Evolutionary conservation across 2,329 filamentous ascomycete genomes (phyloP).

Genomic region (Colletotrichum costaricense): DNA sequence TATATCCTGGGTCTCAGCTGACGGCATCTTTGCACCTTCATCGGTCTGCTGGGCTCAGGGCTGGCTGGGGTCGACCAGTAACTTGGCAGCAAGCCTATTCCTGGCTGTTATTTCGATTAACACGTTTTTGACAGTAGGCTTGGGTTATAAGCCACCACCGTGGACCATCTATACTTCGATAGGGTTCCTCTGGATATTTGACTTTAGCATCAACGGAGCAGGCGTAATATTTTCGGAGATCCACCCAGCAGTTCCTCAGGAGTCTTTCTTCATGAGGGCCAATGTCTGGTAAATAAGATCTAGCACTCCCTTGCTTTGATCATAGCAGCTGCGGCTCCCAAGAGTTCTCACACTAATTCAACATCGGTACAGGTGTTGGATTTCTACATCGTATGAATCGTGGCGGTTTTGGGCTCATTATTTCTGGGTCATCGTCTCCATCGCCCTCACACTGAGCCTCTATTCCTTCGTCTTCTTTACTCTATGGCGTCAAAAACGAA

Average conservation of each 20-base stretch:
- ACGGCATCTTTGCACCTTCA: conserved; percentile 60
- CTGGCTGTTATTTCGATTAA: conserved; percentile 68
- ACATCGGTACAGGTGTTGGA: conserved; percentile 64
- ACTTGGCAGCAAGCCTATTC: conserved; percentile 67
- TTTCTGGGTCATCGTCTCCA: conserved; percentile 66
- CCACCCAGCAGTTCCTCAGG: conserved; percentile 1
- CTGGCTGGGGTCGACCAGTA: conserved; percentile 67
- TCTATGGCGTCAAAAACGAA: conserved; percentile 41
- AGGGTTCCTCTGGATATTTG: conserved; percentile 60
- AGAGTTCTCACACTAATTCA: background rate
- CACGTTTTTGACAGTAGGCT: conserved; percentile 65
- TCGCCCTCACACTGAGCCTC: conserved; percentile 49
- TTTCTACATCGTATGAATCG: conserved; percentile 61
- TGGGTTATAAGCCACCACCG: conserved; percentile 58
- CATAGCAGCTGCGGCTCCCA: background rate
- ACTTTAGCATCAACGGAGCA: conserved; percentile 20
- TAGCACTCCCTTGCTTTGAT: background rate
- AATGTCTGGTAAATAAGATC: conserved; percentile 19
- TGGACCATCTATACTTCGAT: conserved; percentile 56
- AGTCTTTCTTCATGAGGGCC: conserved; percentile 32
- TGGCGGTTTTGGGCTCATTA: conserved; percentile 72
- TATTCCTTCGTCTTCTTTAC: conserved; percentile 54
- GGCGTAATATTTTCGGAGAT: background rate
- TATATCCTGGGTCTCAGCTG: conserved; percentile 58
- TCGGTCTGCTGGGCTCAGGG: conserved; percentile 65